Base-by-base conservation (phyloP, 2,329 filamentous ascomycete genomes). In the Diaporthe sp. region DNA sequence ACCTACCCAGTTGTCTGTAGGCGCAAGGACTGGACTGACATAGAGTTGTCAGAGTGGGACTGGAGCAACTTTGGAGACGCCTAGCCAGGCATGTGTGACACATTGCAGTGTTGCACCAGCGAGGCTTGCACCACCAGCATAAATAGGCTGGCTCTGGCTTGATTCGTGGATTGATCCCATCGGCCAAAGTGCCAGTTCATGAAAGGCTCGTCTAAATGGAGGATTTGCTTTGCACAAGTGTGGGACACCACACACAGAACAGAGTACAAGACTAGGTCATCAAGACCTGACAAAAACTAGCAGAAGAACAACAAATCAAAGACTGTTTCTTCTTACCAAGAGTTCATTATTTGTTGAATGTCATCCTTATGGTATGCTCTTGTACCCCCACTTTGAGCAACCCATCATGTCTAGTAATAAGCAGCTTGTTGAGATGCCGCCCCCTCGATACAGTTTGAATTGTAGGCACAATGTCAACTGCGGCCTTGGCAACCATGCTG, bases 381-480 rank as follows among this genome's bases (percentile, higher is more conserved):
- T 9, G 4, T 55, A 4, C 9, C 31, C n/a, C 7, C n/a, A n/a
- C n/a, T n/a, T n/a, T n/a, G n/a, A n/a, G n/a, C n/a, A 15, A 37
- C 17, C 65, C 46, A 42, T 51, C 13, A 25, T 12, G 19, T 68
- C n/a, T 39, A 53, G 25, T 25, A 25, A 39, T 39, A 34, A 55
- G 71, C 71, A 73, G 71, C 71, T 55, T 53, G 71, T 73, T 73
- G 71, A 73, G 58, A 73, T 65, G 58, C 58, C 46, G 58, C 71
- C 58, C 17, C 17, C 22, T 46, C 8, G 15, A 46, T 46, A 65
- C 25, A 46, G 39, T 46, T 46, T 65, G 15, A 17, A 22, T 31
- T 9, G 15, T 25, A 28, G 65, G 31, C 46, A 39, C n/a, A 42
- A 42, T 61, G 46, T 19, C 62, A 25, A 39, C 34, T 6, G 46